A percentile compares a stretch with the other conserved stretches of the same genome.
These are phyloP conservation scores for Boletus rufocinnamomeus DNA, from an alignment of 768 basidiomycete species.

Conservation along the genomic window DNA sequence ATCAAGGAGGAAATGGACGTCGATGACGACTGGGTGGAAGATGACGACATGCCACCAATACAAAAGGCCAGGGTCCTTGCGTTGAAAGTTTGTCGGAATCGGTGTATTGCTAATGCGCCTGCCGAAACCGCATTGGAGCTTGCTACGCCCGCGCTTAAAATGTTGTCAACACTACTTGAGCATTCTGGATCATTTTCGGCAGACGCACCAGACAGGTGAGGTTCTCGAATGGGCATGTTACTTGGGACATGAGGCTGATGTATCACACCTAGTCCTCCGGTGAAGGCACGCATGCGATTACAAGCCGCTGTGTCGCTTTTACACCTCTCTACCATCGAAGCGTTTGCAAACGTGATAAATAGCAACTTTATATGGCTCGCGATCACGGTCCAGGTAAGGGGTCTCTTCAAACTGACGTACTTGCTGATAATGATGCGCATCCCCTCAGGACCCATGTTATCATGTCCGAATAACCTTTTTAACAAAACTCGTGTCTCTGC, in stretches of 20 bases:
- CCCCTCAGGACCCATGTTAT: slow-evolving; percentile 77
- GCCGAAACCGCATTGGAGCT: slow-evolving; percentile 63
- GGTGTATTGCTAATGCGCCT: slow-evolving; percentile 67
- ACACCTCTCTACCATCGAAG: slow-evolving; percentile 65
- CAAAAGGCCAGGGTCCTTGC: slow-evolving; percentile 72
- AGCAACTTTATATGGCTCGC: slow-evolving; percentile 69
- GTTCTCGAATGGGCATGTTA: background rate
- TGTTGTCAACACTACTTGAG: slow-evolving; percentile 72
- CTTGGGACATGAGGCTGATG: slow-evolving; percentile 14
- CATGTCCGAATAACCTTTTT: slow-evolving; percentile 82
- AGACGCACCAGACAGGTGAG: slow-evolving; percentile 53
- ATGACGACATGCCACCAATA: slow-evolving; percentile 56
- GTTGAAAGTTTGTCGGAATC: slow-evolving; percentile 81
- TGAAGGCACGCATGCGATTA: slow-evolving; percentile 77
- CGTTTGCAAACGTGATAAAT: slow-evolving; percentile 58
- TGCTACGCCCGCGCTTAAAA: slow-evolving; percentile 72
- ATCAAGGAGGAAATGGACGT: slow-evolving; percentile 56
- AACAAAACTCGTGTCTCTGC: slow-evolving; percentile 64
- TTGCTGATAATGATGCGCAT: slow-evolving; percentile 4
- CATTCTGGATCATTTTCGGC: slow-evolving; percentile 66
- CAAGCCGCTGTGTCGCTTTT: slow-evolving; percentile 81
- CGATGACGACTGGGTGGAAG: slow-evolving; percentile 77
- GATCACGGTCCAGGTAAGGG: slow-evolving; percentile 71
- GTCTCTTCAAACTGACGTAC: background rate
- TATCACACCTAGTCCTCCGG: slow-evolving; percentile 47